Percentiles rank a stretch among this genome's conserved stretches.
phyloP scores from a whole-genome alignment of 2,329 filamentous ascomycete genomes.

The Xylariaceae sp. region DNA sequence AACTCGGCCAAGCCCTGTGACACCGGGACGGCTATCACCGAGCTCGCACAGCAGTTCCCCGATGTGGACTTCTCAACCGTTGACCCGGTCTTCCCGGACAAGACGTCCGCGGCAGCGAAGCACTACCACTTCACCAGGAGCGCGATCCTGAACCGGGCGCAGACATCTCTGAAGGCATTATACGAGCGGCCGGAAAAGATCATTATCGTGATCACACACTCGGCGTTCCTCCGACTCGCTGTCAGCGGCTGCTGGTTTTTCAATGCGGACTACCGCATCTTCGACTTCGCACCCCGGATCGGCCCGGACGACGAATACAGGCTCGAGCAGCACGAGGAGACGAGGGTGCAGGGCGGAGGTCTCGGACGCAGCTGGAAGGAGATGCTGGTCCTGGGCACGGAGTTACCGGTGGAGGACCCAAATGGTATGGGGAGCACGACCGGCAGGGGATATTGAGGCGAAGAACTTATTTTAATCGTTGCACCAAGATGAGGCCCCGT shows the following conservation, averaged over 20 bases:
- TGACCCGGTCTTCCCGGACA: conserved; percentile 65
- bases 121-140: conserved; percentile 56
- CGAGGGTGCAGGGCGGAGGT: conserved; percentile 50
- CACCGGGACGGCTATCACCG: conserved; percentile 53
- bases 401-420: conserved; percentile 41
- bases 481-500: too few relatives aligned
- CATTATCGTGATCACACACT: conserved; percentile 67
- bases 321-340: conserved; percentile 53
- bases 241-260: conserved; percentile 59
- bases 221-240: conserved; percentile 62
- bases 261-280: conserved; percentile 68
- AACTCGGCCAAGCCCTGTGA: conserved; percentile 63
- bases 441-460: conserved; percentile 17
- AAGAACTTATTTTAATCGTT: too few relatives aligned
- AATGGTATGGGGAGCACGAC: conserved; percentile 14
- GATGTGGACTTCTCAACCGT: conserved; percentile 58
- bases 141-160: conserved; percentile 59
- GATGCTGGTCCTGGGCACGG: conserved; percentile 43
- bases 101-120: conserved; percentile 50
- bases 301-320: conserved; percentile 35
- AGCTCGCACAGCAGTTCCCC: conserved; percentile 54
- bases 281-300: conserved; percentile 48
- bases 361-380: conserved; percentile 51
- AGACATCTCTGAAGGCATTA: conserved; percentile 52
- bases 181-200: conserved; percentile 59